Percentiles rank a stretch among this genome's conserved stretches.
phyloP scores from a whole-genome alignment of 306 rosid genomes.

The Medicago ruthenica region DNA sequence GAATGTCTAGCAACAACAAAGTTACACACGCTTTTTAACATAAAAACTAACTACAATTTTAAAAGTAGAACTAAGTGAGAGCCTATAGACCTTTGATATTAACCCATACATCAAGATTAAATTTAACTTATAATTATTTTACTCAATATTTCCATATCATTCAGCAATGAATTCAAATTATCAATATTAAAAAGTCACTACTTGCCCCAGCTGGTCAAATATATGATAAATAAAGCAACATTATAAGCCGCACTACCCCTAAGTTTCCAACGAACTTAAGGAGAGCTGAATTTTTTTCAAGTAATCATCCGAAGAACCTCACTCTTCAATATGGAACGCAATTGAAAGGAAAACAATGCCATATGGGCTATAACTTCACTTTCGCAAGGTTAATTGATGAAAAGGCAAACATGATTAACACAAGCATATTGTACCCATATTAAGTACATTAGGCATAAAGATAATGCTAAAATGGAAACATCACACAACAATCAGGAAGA shows the following conservation, averaged over 20 bases:
- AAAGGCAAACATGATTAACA: background rate
- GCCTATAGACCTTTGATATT: background rate
- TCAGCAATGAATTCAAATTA: background rate
- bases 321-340: background rate
- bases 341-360: background rate
- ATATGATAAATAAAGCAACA: background rate
- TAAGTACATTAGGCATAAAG: background rate
- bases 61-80: background rate
- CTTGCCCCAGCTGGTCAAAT: background rate
- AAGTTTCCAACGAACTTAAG: background rate
- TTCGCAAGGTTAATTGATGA: background rate
- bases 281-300: background rate
- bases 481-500: background rate
- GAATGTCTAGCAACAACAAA: slow-evolving; percentile 7
- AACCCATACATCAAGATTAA: background rate
- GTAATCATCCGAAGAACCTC: background rate
- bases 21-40: background rate
- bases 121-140: background rate
- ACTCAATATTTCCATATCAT: background rate
- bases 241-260: background rate
- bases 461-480: slow-evolving; percentile 8
- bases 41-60: background rate
- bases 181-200: background rate
- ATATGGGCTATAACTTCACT: background rate
- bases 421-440: background rate